Base-by-base conservation (phyloP, 164 flowering plant genomes). In the Annona squamosa region DNA sequence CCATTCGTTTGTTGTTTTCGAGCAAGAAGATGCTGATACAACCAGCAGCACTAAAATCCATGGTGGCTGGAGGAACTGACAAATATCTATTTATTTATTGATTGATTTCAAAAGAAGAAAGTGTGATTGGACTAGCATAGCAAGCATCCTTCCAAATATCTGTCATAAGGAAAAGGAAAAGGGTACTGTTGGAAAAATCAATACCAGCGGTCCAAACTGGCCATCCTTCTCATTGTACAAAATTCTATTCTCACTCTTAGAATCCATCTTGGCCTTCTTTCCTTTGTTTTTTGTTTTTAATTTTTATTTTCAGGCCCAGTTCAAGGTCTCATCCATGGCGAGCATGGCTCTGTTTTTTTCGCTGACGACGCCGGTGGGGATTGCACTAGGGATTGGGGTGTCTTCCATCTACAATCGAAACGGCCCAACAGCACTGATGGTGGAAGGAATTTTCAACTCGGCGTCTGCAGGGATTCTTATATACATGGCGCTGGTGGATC, bases 401-500 rank as follows among this genome's bases (percentile, higher is more conserved):
- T 19, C 87, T 3, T 74, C 71, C 1, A 46, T 17, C 1, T 84
- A 86, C 65, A 37, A 79, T 5, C 84, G 82, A 47, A 74, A 78
- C 46, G 81, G 86, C 63, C 81, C 83, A 0, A 80, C 70, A 0
- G 87, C 87, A 3, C 76, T 85, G 0, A 73, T 80, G 17, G 82
- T 82, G 4, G 77, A 81, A 78, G 89, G 89, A 41, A 9, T 78
- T 47, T 72, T 86, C 19, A 77, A 86, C 46, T 62, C 89, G 0
- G 85, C 86, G 3, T 72, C 84, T 1, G 85, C 86, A 5, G 84
- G 89, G 26, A 86, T 86, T 12, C 57, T 86, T 3, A 79, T 85
- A 0, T 84, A 83, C 63, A 86, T 81, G 89, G 77, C 89, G 0
- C 74, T 83, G 0, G 86, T 86, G 1, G 89, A 86, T 69, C 71